Evolutionary conservation across 495 filamentous ascomycete species (phyloP).

Genomic region (Daldinia concentrica): DNA sequence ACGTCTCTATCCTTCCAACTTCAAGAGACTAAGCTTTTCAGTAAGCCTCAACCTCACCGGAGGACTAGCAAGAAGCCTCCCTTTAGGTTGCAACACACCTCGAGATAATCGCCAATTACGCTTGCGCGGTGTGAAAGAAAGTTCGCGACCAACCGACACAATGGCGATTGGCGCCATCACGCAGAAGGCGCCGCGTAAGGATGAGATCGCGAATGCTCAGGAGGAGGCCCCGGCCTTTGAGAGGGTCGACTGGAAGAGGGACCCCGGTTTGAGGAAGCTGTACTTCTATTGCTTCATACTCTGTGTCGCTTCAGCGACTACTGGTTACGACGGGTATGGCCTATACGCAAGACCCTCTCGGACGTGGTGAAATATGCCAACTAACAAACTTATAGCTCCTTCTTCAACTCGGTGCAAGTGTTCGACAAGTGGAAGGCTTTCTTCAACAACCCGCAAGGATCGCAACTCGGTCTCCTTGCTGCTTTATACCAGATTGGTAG

Average conservation of each 20-base stretch:
- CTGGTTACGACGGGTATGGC: slow-evolving; percentile 71
- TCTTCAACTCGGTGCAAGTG: slow-evolving; percentile 65
- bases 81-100: not conserved
- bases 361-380: slow-evolving; percentile 19
- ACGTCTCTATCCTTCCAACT: slow-evolving; percentile 26
- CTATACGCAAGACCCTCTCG: not conserved
- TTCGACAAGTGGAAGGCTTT: slow-evolving; percentile 60
- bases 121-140: not conserved
- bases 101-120: slow-evolving; percentile 15
- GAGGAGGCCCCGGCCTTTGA: slow-evolving; percentile 68
- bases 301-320: slow-evolving; percentile 69
- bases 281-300: slow-evolving; percentile 67
- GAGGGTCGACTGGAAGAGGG: slow-evolving; percentile 66
- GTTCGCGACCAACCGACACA: slow-evolving; percentile 16
- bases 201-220: slow-evolving; percentile 49
- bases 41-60: slow-evolving; percentile 15
- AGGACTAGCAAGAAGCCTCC: slow-evolving; percentile 13
- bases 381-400: slow-evolving; percentile 52
- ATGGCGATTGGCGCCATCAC: slow-evolving; percentile 46
- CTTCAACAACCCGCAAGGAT: slow-evolving; percentile 62
- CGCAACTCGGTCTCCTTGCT: slow-evolving; percentile 68
- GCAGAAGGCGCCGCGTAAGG: slow-evolving; percentile 49
- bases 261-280: slow-evolving; percentile 68
- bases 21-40: slow-evolving; percentile 24
- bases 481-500: slow-evolving; percentile 75